Conservation (phyloP, 805 yeast genomes). For the Candida awuae region DNA sequence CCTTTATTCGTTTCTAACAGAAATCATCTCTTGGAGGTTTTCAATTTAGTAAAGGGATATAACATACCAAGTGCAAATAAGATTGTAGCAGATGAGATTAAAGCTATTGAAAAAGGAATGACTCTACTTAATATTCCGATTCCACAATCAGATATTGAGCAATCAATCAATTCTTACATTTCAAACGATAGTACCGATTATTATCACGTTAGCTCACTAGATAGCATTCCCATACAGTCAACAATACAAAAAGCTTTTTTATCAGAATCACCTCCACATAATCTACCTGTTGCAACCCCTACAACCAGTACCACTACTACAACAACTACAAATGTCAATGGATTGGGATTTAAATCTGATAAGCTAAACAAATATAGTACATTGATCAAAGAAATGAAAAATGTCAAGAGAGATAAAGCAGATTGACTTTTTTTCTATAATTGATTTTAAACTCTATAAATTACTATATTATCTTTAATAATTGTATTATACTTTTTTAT, state of each 20-base stretch:
- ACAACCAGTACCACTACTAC: background rate
- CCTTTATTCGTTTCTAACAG: slow-evolving; percentile 9
- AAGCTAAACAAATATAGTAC: slow-evolving; percentile 7
- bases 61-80: slow-evolving; percentile 12
- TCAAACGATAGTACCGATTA: slow-evolving; percentile 7
- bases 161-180: background rate
- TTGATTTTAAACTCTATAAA: too few relatives aligned
- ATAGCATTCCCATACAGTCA: background rate
- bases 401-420: slow-evolving; percentile 24
- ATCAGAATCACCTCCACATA: slow-evolving; percentile 6
- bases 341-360: background rate
- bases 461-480: too few relatives aligned
- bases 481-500: background rate
- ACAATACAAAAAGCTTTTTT: background rate
- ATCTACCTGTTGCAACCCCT: background rate
- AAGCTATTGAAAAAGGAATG: slow-evolving; percentile 21
- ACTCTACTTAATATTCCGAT: slow-evolving; percentile 16
- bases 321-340: background rate
- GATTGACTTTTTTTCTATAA: too few relatives aligned
- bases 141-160: background rate
- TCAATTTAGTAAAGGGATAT: slow-evolving; percentile 12
- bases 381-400: slow-evolving; percentile 13
- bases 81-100: slow-evolving; percentile 21
- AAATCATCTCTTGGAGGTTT: slow-evolving; percentile 12
- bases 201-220: slow-evolving; percentile 1